These are phyloP conservation scores for Salix arbutifolia DNA, from an alignment of 345 rosid genomes.

Conservation along the genomic window DNA sequence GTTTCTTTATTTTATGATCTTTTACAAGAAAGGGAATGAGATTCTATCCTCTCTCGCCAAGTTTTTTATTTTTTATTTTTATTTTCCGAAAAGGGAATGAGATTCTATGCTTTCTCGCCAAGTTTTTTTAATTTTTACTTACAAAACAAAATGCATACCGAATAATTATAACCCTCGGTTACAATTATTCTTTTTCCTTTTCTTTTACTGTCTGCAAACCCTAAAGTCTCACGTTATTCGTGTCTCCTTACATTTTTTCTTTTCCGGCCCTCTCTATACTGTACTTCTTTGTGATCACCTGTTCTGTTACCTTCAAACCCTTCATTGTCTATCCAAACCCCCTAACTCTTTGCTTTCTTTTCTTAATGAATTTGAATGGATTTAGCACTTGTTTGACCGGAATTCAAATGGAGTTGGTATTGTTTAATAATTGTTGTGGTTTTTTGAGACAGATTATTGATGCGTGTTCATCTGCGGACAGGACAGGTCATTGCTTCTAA, in stretches of 20 bases:
- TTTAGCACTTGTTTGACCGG: no score
- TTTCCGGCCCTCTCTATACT: neutral
- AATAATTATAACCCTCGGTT: neutral
- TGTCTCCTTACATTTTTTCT: neutral
- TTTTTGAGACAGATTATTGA: slow-evolving; percentile 54
- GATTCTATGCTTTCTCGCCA: slow-evolving; percentile 54
- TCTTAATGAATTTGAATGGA: no score
- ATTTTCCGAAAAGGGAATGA: slow-evolving; percentile 26
- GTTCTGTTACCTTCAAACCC: neutral
- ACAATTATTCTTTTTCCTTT: neutral
- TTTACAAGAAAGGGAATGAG: slow-evolving; percentile 34
- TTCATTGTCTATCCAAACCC: neutral
- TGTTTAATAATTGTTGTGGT: neutral
- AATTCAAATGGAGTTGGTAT: no score
- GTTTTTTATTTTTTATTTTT: slow-evolving; percentile 3
- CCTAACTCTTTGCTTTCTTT: no score
- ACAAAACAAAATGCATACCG: neutral
- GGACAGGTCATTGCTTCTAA: slow-evolving; percentile 84
- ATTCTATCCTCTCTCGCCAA: slow-evolving; percentile 58
- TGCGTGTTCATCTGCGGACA: slow-evolving; percentile 59
- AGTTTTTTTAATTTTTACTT: slow-evolving; percentile 5
- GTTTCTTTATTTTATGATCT: neutral
- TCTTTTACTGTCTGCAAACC: neutral
- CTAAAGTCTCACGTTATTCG: neutral
- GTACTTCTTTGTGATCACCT: neutral